A percentile compares a stretch with the other conserved stretches of the same genome.
Evolutionary conservation across 441 rosid genomes (phyloP).

Genomic region (Flueggea neowawraea): DNA sequence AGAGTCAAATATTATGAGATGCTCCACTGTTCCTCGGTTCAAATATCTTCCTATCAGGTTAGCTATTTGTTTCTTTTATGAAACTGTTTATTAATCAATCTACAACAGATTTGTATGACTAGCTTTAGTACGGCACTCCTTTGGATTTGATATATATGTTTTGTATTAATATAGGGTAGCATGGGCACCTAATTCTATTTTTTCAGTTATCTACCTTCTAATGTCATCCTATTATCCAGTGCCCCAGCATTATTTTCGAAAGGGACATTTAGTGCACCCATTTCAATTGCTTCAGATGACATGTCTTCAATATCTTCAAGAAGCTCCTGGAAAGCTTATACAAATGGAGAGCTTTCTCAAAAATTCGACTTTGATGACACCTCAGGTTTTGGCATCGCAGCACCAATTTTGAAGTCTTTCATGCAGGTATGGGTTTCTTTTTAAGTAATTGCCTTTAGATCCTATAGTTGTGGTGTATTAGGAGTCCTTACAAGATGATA

Average conservation of each 20-base stretch:
- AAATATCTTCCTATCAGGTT: conserved; percentile 97
- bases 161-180: no score
- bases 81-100: neutral
- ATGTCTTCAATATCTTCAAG: conserved; percentile 29
- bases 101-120: neutral
- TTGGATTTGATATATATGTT: no score
- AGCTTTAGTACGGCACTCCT: no score
- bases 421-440: conserved; percentile 60
- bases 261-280: conserved; percentile 49
- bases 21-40: conserved; percentile 92
- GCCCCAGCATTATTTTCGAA: conserved; percentile 87
- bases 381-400: conserved; percentile 72
- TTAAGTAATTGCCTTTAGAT: no score
- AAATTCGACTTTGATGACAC: conserved; percentile 58
- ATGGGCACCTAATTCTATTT: no score
- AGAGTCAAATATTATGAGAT: conserved; percentile 93
- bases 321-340: conserved; percentile 61
- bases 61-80: conserved; percentile 1
- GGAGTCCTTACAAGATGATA: no score
- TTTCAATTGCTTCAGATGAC: conserved; percentile 46
- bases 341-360: conserved; percentile 64
- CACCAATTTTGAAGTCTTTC: conserved; percentile 92
- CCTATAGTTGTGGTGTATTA: no score
- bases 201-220: neutral
- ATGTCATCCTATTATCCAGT: conserved; percentile 31